These are phyloP conservation scores for Cadophora gregata DNA, from an alignment of 2,329 filamentous ascomycete genomes.

Conservation along the genomic window DNA sequence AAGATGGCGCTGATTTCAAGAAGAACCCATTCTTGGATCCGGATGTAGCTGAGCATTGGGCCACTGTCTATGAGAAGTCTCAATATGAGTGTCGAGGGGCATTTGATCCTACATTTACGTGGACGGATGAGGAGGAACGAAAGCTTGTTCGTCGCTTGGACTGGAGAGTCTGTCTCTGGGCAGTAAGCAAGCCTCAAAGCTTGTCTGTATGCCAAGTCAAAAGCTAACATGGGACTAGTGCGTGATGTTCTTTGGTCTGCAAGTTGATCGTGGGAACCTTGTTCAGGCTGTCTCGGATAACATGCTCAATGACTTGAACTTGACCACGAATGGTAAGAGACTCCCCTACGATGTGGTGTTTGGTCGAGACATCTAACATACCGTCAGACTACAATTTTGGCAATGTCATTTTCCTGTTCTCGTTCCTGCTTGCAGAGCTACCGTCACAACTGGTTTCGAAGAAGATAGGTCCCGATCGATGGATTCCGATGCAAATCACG, in stretches of 20 bases:
- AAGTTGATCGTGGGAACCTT: conserved; percentile 65
- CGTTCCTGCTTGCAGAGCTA: conserved; percentile 62
- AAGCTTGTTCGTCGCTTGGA: conserved; percentile 37
- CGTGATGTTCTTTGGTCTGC: conserved; percentile 65
- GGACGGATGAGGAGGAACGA: conserved; percentile 39
- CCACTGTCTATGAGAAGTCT: conserved; percentile 37
- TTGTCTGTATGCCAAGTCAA: neutral
- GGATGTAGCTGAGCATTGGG: conserved; percentile 36
- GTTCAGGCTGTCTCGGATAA: conserved; percentile 64
- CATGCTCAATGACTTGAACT: conserved; percentile 57
- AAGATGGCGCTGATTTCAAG: conserved; percentile 27
- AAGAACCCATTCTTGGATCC: conserved; percentile 39
- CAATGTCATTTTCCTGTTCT: conserved; percentile 59
- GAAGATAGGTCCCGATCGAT: conserved; percentile 56
- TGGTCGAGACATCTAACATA: neutral
- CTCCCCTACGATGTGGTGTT: neutral
- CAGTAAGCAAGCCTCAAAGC: conserved; percentile 26
- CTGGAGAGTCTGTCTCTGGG: conserved; percentile 36
- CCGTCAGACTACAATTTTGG: conserved; percentile 50
- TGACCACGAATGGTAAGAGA: conserved; percentile 47
- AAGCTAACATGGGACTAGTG: conserved; percentile 43
- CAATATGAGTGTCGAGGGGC: conserved; percentile 39
- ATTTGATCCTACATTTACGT: conserved; percentile 37
- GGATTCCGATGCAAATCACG: conserved; percentile 59
- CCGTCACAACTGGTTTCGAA: conserved; percentile 67